These are phyloP conservation scores for Actinomortierella ambigua DNA, from an alignment of 371 early-diverging fungal genomes.

Conservation along the genomic window DNA sequence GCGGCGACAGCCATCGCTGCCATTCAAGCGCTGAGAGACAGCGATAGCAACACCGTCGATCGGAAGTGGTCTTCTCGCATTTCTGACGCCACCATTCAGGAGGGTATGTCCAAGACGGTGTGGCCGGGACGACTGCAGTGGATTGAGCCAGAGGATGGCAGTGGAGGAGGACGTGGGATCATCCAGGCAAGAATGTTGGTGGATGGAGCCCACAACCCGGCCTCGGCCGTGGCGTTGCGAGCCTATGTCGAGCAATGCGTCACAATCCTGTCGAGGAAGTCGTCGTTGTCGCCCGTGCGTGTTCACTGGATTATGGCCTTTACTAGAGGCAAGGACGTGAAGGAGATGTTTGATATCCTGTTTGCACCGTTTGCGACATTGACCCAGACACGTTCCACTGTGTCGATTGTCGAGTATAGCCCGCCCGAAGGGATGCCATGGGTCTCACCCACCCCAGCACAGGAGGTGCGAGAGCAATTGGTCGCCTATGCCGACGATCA, in stretches of 20 bases:
- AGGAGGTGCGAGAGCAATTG: conserved; percentile 40
- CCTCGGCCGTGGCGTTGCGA: conserved; percentile 69
- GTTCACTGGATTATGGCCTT: conserved; percentile 83
- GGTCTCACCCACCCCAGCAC: conserved; percentile 61
- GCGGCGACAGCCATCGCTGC: conserved; percentile 75
- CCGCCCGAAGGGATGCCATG: conserved; percentile 89
- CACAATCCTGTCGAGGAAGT: conserved; percentile 7
- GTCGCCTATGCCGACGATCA: conserved; percentile 6
- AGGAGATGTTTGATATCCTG: conserved; percentile 59
- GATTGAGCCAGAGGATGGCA: conserved; percentile 38
- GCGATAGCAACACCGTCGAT: conserved; percentile 16
- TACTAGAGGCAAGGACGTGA: conserved; percentile 74
- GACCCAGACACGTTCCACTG: conserved; percentile 28
- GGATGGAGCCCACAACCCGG: conserved; percentile 92
- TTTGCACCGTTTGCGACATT: conserved; percentile 30
- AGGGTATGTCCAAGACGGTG: conserved; percentile 61
- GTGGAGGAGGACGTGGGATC: conserved; percentile 8
- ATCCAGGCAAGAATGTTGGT: conserved; percentile 57
- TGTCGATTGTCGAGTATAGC: conserved; percentile 74
- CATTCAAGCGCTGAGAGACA: conserved; percentile 56
- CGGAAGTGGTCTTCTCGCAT: conserved; percentile 38
- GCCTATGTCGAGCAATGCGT: conserved; percentile 59
- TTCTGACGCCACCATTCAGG: conserved; percentile 52
- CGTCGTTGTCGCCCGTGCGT: conserved; percentile 4
- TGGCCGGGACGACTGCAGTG: conserved; percentile 91